These are phyloP conservation scores for Coemansia sp. DNA, from an alignment of 192 early-diverging fungal genomes.

Conservation along the genomic window DNA sequence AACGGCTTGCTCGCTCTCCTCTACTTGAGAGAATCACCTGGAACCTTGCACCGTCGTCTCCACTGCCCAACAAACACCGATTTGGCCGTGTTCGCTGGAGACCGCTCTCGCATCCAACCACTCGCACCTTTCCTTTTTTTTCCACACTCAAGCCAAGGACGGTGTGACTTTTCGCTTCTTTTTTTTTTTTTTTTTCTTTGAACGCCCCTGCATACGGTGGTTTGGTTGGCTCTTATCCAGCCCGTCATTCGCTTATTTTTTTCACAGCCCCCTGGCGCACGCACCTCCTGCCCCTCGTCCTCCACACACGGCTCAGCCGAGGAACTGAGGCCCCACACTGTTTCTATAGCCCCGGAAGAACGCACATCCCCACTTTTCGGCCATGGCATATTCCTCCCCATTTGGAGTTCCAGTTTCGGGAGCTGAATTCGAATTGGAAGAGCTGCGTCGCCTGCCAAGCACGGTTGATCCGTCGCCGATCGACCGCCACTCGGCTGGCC, in stretches of 20 bases:
- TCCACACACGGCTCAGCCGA: constrained; percentile 3
- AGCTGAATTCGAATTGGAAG: constrained; percentile 30
- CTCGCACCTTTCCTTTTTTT: constrained; percentile 2
- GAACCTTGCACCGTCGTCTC: not conserved
- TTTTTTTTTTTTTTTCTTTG: not conserved
- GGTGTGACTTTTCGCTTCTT: constrained; percentile 3
- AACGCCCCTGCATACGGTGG: constrained; percentile 1
- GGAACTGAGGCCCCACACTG: constrained; percentile 11
- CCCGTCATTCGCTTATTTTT: constrained; percentile 11
- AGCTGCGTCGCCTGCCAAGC: constrained; percentile 15
- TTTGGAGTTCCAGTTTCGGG: constrained; percentile 15
- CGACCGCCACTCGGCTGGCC: constrained; percentile 1
- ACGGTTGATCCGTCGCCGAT: constrained; percentile 15
- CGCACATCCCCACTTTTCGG: not conserved
- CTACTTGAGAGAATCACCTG: not conserved
- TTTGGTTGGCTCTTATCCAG: constrained; percentile 3
- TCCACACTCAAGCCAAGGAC: constrained; percentile 7
- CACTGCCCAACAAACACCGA: not conserved
- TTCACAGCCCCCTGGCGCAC: constrained; percentile 8
- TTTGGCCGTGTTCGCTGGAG: constrained; percentile 1
- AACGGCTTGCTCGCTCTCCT: not conserved
- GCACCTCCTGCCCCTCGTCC: not conserved
- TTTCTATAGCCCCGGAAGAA: not conserved
- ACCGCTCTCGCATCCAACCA: not conserved
- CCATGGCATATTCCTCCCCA: constrained; percentile 19